A percentile compares a stretch with the other conserved stretches of the same genome.
phyloP scores from a whole-genome alignment of 2,329 filamentous ascomycete genomes.

The Exophiala lecanii-corni region DNA sequence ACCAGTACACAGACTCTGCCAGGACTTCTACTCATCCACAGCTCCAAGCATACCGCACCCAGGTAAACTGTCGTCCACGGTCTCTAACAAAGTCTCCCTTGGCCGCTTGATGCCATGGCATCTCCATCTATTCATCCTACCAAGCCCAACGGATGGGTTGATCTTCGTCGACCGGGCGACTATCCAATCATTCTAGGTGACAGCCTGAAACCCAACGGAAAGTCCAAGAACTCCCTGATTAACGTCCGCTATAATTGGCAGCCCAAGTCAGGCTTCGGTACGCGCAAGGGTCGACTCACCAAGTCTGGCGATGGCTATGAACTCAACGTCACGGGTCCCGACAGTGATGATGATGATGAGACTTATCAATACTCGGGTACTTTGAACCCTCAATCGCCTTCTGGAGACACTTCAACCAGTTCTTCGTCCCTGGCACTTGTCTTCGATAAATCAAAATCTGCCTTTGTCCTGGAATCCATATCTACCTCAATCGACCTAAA shows the following conservation, averaged over 20 bases:
- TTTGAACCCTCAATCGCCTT: neutral
- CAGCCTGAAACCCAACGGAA: slow-evolving; percentile 33
- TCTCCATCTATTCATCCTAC: slow-evolving; percentile 18
- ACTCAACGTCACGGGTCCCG: slow-evolving; percentile 12
- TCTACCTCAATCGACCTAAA: slow-evolving; percentile 87
- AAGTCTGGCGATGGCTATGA: slow-evolving; percentile 14
- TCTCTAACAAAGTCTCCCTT: neutral
- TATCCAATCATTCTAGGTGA: slow-evolving; percentile 45
- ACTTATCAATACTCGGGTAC: slow-evolving; percentile 14
- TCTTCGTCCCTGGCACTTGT: slow-evolving; percentile 52
- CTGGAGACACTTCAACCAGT: slow-evolving; percentile 13
- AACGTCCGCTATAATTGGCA: slow-evolving; percentile 46
- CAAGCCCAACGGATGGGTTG: slow-evolving; percentile 13
- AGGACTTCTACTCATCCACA: too few relatives aligned
- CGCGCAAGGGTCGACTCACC: slow-evolving; percentile 17
- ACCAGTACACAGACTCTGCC: too few relatives aligned
- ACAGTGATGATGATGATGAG: slow-evolving; percentile 9
- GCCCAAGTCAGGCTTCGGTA: slow-evolving; percentile 33
- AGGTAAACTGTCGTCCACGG: too few relatives aligned
- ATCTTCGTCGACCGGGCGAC: slow-evolving; percentile 34
- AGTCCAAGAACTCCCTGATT: slow-evolving; percentile 29
- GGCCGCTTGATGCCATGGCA: slow-evolving; percentile 8
- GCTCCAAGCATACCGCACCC: too few relatives aligned
- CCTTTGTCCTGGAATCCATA: slow-evolving; percentile 76
- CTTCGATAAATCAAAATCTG: slow-evolving; percentile 69